Evolutionary conservation across 345 rosid genomes (phyloP).

Genomic region (Arabidopsis thaliana): TAIR10.1 NC_003070.9:19486501-19487000

Average conservation of each 20-base stretch:
- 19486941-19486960: constrained; percentile 60
- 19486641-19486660: constrained; percentile 96
- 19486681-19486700: constrained; percentile 60
- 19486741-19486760: constrained; percentile 65
- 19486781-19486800: constrained; percentile 67
- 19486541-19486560: constrained; percentile 63
- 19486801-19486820: constrained; percentile 58
- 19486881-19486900: constrained; percentile 58
- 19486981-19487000: constrained; percentile 64
- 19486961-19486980: constrained; percentile 51
- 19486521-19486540: constrained; percentile 85
- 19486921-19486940: constrained; percentile 42
- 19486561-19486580: constrained; percentile 76
- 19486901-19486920: constrained; percentile 59
- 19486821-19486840: constrained; percentile 72
- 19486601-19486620: constrained; percentile 81
- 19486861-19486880: constrained; percentile 69
- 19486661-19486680: constrained; percentile 66
- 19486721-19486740: constrained; percentile 74
- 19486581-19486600: constrained; percentile 66
- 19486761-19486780: constrained; percentile 69
- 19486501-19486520: constrained; percentile 71
- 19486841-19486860: constrained; percentile 55
- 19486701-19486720: constrained; percentile 70
- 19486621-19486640: constrained; percentile 82